Evolutionary conservation across 495 filamentous ascomycete species (phyloP), one percentile per base, ranked within the genome.

Genomic region (Apodospora peruviana): DNA sequence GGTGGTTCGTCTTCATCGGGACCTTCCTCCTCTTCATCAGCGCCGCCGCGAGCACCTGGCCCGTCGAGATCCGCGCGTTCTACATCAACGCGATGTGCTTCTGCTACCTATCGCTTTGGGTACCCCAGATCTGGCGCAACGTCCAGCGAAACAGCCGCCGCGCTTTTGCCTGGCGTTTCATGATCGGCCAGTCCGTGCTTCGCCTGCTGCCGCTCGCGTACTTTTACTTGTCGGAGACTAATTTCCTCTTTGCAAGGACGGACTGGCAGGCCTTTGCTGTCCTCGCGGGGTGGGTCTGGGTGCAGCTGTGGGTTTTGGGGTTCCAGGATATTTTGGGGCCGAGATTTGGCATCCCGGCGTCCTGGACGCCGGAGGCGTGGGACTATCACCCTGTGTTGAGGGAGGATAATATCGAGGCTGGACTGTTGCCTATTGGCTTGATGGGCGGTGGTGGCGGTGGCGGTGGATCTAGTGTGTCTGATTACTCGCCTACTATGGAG

Each of bases 331-430:
- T 95, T 17, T 68, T 96, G n/a, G 93, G 91, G 0, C 89, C 91
- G 0, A 68, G 93, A 37, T 89, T 90, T 47, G 72, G 77, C 22
- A 57, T 80, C 2, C 75, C 74, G 0, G 74, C 75, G 19, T 73
- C 77, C 41, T 94, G 87, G 87, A 80, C 86, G 40, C 86, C 86
- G 2, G 74, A 76, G 41, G 93, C 88, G 4, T 98, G 93, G 73
- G 93, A 98, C 57, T 98, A 98, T 52, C 93, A 98, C 62, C 90
- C 90, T 0, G 75, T 94, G 3, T 70, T 98, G 16, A 81, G 87
- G n/a, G 88, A 95, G 64, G 87, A 90, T 38, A 82, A 87, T 50
- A 61, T 87, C 36, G 91, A 95, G 68, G 79, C 77, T 3, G 84
- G 85, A 40, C 83, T 80, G 11, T 61, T 96, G 56, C 87, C 89